Evolutionary conservation across 805 yeast species (phyloP).

Genomic region (Priceomyces carsonii): DNA sequence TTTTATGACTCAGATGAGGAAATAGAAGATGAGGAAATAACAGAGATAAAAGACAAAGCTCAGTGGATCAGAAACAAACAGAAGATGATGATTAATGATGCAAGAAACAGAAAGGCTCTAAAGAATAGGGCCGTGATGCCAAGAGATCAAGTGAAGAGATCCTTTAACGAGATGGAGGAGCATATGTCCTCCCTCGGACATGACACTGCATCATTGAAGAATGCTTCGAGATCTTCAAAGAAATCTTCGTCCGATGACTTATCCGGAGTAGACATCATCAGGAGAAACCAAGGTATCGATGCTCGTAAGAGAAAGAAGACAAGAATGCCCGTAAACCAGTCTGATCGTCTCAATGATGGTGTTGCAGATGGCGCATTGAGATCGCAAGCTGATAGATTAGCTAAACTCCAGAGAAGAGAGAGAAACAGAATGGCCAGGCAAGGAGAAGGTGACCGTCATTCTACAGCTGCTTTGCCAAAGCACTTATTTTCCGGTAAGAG

Average conservation of each 20-base stretch:
- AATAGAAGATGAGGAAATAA: constrained; percentile 58
- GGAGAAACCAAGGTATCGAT: constrained; percentile 49
- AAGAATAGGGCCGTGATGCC: constrained; percentile 89
- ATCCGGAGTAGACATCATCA: constrained; percentile 81
- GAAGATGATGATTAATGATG: constrained; percentile 87
- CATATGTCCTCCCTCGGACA: constrained; percentile 91
- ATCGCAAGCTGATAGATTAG: constrained; percentile 82
- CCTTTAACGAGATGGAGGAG: constrained; percentile 76
- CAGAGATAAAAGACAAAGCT: constrained; percentile 81
- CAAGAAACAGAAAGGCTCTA: constrained; percentile 81
- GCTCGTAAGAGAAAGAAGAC: constrained; percentile 44
- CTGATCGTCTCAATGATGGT: constrained; percentile 86
- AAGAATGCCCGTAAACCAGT: constrained; percentile 55
- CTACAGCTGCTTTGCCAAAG: constrained; percentile 82
- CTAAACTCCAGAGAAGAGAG: constrained; percentile 88
- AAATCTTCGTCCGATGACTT: constrained; percentile 39
- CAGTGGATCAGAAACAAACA: constrained; percentile 94
- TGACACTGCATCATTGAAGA: constrained; percentile 65
- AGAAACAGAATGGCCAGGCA: constrained; percentile 89
- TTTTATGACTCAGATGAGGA: constrained; percentile 84
- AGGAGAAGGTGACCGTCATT: constrained; percentile 96
- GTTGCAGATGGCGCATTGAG: constrained; percentile 77
- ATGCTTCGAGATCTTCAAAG: constrained; percentile 44
- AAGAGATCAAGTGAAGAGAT: constrained; percentile 79
- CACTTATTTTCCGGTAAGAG: constrained; percentile 96